Percentiles rank a stretch among this genome's conserved stretches.
These are phyloP conservation scores for Citrullus amarus DNA, from an alignment of 306 rosid species.

Conservation along the genomic window DNA sequence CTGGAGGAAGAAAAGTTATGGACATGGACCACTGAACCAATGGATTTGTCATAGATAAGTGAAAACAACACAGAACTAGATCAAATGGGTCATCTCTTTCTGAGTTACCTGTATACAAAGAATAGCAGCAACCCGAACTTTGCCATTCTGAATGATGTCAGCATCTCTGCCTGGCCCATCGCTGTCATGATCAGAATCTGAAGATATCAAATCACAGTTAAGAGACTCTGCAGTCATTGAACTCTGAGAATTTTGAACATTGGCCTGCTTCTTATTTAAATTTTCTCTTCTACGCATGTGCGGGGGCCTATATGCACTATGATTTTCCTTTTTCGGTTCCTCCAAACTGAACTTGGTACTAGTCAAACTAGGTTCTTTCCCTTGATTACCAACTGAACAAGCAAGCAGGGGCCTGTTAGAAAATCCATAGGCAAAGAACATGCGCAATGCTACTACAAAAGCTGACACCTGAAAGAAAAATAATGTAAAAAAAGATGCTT, in stretches of 20 bases:
- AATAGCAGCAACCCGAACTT: slow-evolving; percentile 78
- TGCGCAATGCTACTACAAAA: slow-evolving; percentile 63
- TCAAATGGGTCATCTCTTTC: neutral
- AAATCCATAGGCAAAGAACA: slow-evolving; percentile 68
- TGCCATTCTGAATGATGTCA: slow-evolving; percentile 35
- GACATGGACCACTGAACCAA: too few species aligned
- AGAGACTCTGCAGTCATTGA: slow-evolving; percentile 46
- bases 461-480: slow-evolving; percentile 52
- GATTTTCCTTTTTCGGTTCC: slow-evolving; percentile 29
- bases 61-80: neutral
- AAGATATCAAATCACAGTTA: slow-evolving; percentile 40
- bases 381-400: slow-evolving; percentile 23
- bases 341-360: slow-evolving; percentile 27
- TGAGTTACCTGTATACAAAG: slow-evolving; percentile 69
- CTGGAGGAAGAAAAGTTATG: too few species aligned
- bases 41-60: neutral
- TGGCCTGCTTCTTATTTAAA: slow-evolving; percentile 32
- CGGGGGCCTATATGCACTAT: slow-evolving; percentile 69
- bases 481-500: neutral
- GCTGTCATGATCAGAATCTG: slow-evolving; percentile 90
- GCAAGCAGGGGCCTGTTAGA: slow-evolving; percentile 27
- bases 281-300: slow-evolving; percentile 66
- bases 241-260: slow-evolving; percentile 24
- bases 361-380: slow-evolving; percentile 22
- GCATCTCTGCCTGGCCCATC: slow-evolving; percentile 53